phyloP scores from a whole-genome alignment of 2,329 filamentous ascomycete genomes.

The Arthrobotrys sinensis region DNA sequence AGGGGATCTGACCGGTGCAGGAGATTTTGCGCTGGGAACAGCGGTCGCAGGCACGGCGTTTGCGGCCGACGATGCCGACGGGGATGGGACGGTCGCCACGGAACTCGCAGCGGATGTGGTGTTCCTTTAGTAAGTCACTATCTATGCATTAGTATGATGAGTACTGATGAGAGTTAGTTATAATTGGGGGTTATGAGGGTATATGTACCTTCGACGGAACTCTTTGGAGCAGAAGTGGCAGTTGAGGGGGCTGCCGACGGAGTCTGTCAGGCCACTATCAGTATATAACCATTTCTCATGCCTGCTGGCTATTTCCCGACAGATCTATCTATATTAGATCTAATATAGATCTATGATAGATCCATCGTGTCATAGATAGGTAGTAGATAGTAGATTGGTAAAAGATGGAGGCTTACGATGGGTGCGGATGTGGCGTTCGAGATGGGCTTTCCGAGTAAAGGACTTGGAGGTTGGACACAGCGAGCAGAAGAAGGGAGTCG shows the following conservation, averaged over 20 bases:
- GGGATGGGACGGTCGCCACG: slow-evolving; percentile 59
- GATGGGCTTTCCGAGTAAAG: slow-evolving; percentile 58
- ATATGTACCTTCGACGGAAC: slow-evolving; percentile 49
- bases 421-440: slow-evolving; percentile 53
- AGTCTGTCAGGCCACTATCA: slow-evolving; percentile 57
- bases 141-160: slow-evolving; percentile 1
- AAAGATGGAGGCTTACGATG: slow-evolving; percentile 36
- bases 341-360: slow-evolving; percentile 14
- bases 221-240: slow-evolving; percentile 58
- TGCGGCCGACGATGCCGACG: slow-evolving; percentile 53
- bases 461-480: slow-evolving; percentile 49
- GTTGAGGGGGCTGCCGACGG: slow-evolving; percentile 53
- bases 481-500: slow-evolving; percentile 48
- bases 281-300: slow-evolving; percentile 9
- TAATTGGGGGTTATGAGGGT: background rate
- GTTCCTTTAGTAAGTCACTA: slow-evolving; percentile 55
- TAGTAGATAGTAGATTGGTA: background rate
- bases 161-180: background rate
- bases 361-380: background rate
- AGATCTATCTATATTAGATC: slow-evolving; percentile 1
- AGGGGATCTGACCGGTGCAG: slow-evolving; percentile 50
- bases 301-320: slow-evolving; percentile 32
- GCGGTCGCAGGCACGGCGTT: slow-evolving; percentile 55
- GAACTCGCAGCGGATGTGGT: slow-evolving; percentile 60
- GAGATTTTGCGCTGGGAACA: slow-evolving; percentile 60